Percentiles rank a stretch among this genome's conserved stretches.
These are phyloP conservation scores for Gryganskiella cystojenkinii DNA, from an alignment of 192 early-diverging fungal genomes.

Conservation along the genomic window DNA sequence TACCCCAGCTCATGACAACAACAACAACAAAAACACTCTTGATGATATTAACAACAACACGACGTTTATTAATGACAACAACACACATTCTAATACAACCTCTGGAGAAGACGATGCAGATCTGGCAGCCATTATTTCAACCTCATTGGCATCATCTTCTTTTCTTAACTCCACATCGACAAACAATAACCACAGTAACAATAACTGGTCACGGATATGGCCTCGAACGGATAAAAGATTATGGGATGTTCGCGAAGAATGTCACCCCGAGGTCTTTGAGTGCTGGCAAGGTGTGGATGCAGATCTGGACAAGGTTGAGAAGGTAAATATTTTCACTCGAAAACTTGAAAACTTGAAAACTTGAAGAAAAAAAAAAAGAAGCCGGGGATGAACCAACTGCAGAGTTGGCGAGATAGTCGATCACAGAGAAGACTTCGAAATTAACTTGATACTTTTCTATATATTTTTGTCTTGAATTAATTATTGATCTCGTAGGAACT, in stretches of 20 bases:
- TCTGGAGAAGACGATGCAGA: neutral
- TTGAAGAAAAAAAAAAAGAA: too few species aligned
- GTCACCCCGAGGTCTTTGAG: conserved; percentile 50
- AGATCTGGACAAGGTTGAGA: conserved; percentile 50
- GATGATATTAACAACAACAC: neutral
- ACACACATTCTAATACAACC: neutral
- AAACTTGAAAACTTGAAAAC: too few species aligned
- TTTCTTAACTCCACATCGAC: too few species aligned
- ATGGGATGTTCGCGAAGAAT: conserved; percentile 34
- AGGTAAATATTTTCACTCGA: conserved; percentile 11
- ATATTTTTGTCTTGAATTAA: neutral
- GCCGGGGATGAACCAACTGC: too few species aligned
- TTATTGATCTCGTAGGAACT: too few species aligned
- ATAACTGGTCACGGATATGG: conserved; percentile 35
- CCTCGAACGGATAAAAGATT: conserved; percentile 27
- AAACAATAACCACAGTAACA: neutral
- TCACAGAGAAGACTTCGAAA: too few species aligned
- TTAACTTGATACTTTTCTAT: too few species aligned
- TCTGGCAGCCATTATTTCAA: too few species aligned
- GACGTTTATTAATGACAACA: conserved; percentile 10
- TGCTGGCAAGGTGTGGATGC: conserved; percentile 48
- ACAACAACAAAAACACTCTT: conserved; percentile 7
- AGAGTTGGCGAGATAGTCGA: too few species aligned
- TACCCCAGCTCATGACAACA: conserved; percentile 39
- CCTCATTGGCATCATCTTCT: too few species aligned